Base-by-base conservation (phyloP, 345 rosid genomes). In the Psidium friedrichsthalianum region DNA sequence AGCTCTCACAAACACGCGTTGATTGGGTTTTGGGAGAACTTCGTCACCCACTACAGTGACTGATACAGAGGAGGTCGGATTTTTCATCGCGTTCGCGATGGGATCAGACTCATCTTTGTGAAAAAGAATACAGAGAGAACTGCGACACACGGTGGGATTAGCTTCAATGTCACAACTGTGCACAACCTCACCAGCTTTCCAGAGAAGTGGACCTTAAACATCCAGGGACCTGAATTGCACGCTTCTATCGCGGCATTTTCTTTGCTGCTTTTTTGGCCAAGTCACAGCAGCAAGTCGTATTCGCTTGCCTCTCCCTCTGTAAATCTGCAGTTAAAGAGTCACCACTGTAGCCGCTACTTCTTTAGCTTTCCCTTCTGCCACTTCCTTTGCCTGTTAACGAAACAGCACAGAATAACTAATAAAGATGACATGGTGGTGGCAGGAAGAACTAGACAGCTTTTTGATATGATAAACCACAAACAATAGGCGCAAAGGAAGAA, bases 151-250 rank as follows among this genome's bases (percentile, higher is more conserved):
- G 64, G 55, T 83, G 3, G 88, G 82, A 86, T 84, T 89, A 83
- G 64, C 88, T 88, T 93, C 96, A 69, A 94, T 89, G 85, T 92
- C n/a, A n/a, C 98, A 40, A 93, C 90, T 18, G 91, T 84, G 56
- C n/a, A n/a, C 93, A 91, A 86, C n/a, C n/a, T 92, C 98, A 55
- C 95, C 93, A 36, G n/a, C n/a, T 88, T 86, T 61, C 89, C 92
- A 27, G 93, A 90, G 88, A 96, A 94, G 57, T 92, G 90, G 84
- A 97, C 96, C 87, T 92, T 94, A n/a, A n/a, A 94, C 98, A 97
- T 44, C 99, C 53, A 97, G 82, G 52, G 99, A 94, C n/a, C 87
- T 94, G 93, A 74, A 97, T 51, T 40, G 99, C 99, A 86, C 98
- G 91, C 87, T 91, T 92, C n/a, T 89, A 97, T 88, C 25, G 92